These are phyloP conservation scores for Alternaria panax DNA, from an alignment of 2,329 filamentous ascomycete genomes.

Conservation along the genomic window DNA sequence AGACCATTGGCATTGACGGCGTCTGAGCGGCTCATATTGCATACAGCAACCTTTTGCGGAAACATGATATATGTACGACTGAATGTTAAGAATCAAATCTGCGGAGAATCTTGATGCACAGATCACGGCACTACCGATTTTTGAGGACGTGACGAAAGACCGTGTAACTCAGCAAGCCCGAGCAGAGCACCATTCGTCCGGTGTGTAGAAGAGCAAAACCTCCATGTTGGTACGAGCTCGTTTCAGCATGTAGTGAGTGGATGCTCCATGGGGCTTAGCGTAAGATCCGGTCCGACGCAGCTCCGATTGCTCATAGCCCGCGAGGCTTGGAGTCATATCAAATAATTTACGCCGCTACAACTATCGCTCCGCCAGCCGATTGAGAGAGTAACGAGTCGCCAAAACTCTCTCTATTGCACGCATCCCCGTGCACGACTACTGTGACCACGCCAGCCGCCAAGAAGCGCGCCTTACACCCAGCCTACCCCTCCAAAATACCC, in stretches of 20 bases:
- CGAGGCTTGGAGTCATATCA: constrained; percentile 35
- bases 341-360: constrained; percentile 27
- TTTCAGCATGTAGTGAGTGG: not conserved
- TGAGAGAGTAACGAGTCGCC: constrained; percentile 1
- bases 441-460: constrained; percentile 1
- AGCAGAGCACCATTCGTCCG: not conserved
- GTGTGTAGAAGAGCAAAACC: not conserved
- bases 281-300: constrained; percentile 21
- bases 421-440: not conserved
- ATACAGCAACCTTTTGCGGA: constrained; percentile 27
- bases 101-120: not conserved
- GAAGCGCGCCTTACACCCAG: constrained; percentile 27
- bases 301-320: constrained; percentile 18
- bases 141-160: not conserved
- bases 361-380: constrained; percentile 3
- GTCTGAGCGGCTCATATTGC: constrained; percentile 36
- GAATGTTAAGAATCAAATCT: constrained; percentile 1
- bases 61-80: constrained; percentile 19
- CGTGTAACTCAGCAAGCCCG: too few species aligned
- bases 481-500: constrained; percentile 40
- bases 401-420: not conserved
- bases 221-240: not conserved
- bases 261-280: constrained; percentile 18
- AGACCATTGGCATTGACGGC: constrained; percentile 37
- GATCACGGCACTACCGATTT: not conserved